Conservation (phyloP, 768 basidiomycete species). For the Amanita rubescens region DNA sequence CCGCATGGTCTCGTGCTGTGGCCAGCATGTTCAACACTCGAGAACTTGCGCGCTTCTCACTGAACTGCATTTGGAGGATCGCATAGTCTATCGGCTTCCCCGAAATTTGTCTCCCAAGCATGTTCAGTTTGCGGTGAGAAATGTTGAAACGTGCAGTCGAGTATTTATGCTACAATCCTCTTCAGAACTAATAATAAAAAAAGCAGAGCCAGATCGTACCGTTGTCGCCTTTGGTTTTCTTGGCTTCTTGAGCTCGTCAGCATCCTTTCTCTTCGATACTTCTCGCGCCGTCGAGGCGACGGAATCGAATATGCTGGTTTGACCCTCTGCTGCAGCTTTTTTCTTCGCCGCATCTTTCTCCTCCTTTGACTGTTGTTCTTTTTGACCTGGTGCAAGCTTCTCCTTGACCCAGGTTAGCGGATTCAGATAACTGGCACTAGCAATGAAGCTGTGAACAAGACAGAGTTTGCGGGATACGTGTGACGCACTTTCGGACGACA, state of each 20-base stretch:
- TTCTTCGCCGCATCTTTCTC: slow-evolving; percentile 39
- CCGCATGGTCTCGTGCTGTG: slow-evolving; percentile 81
- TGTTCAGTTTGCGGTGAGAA: slow-evolving; percentile 88
- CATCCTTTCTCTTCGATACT: slow-evolving; percentile 11
- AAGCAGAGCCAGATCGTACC: slow-evolving; percentile 13
- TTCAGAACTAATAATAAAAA: not conserved
- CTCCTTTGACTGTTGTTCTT: slow-evolving; percentile 36
- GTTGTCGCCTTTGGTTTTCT: slow-evolving; percentile 21
- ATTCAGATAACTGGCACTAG: slow-evolving; percentile 42
- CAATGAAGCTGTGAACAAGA: not conserved
- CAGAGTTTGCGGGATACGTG: not conserved
- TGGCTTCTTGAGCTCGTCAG: slow-evolving; percentile 9
- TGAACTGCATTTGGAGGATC: slow-evolving; percentile 95
- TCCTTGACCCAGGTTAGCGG: slow-evolving; percentile 62
- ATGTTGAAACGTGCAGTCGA: slow-evolving; percentile 92
- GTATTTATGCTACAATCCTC: slow-evolving; percentile 69
- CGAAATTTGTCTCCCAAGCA: slow-evolving; percentile 79
- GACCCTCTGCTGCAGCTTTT: slow-evolving; percentile 36
- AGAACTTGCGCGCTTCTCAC: slow-evolving; percentile 82
- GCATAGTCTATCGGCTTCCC: slow-evolving; percentile 92
- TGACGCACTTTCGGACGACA: slow-evolving; percentile 39
- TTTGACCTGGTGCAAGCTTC: slow-evolving; percentile 42
- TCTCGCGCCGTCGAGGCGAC: slow-evolving; percentile 18
- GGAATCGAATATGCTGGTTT: slow-evolving; percentile 44
- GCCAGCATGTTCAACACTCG: slow-evolving; percentile 86